phyloP scores from a whole-genome alignment of 352 stramenopile genomes.

The Phytophthora hybrid region DNA sequence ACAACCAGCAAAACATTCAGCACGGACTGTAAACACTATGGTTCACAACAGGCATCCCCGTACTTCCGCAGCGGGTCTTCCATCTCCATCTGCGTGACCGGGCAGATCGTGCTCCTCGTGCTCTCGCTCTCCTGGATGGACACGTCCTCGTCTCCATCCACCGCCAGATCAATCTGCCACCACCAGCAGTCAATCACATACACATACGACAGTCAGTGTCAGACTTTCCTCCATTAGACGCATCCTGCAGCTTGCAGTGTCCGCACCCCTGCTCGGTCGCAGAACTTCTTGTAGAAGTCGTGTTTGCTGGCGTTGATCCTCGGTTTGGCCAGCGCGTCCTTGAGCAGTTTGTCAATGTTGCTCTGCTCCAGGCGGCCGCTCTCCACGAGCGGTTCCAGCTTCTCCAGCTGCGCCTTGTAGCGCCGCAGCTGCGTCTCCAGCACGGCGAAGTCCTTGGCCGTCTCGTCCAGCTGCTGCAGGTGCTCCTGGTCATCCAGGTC shows the following conservation, averaged over 20 bases:
- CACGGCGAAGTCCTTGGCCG: conserved; percentile 73
- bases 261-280: conserved; percentile 71
- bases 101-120: conserved; percentile 73
- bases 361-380: conserved; percentile 54
- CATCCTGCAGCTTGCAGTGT: not conserved
- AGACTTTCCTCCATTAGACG: not conserved
- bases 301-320: conserved; percentile 69
- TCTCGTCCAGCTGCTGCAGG: conserved; percentile 63
- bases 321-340: conserved; percentile 57
- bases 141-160: conserved; percentile 79
- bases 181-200: not conserved
- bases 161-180: conserved; percentile 73
- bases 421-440: conserved; percentile 67
- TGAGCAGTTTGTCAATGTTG: conserved; percentile 73
- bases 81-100: conserved; percentile 87
- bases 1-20: conserved; percentile 2
- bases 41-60: not conserved
- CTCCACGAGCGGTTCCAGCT: conserved; percentile 63
- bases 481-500: conserved; percentile 68
- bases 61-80: conserved; percentile 81
- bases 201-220: not conserved
- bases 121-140: conserved; percentile 87
- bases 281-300: conserved; percentile 86
- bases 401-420: conserved; percentile 80
- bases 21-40: not conserved